These are phyloP conservation scores for Globisporangium polare DNA, from an alignment of 352 stramenopile species.

Conservation along the genomic window DNA sequence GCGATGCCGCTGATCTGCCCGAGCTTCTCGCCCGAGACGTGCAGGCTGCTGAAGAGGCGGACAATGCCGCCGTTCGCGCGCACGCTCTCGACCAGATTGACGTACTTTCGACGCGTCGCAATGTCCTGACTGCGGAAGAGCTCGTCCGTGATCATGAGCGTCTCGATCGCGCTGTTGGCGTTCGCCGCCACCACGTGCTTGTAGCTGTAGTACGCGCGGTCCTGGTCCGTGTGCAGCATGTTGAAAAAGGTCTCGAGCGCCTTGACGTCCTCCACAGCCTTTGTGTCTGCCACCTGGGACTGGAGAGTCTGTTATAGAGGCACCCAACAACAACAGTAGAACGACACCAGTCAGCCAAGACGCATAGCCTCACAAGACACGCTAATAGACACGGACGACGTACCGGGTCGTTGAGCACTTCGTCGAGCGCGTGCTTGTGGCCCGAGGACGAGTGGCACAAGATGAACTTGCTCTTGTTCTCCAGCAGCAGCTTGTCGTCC, in stretches of 20 bases:
- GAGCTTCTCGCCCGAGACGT: constrained; percentile 95
- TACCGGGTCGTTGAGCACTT: constrained; percentile 92
- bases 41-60: constrained; percentile 93
- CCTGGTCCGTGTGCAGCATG: constrained; percentile 94
- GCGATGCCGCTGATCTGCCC: constrained; percentile 93
- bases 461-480: constrained; percentile 97
- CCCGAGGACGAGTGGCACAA: constrained; percentile 93
- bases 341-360: neutral
- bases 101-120: constrained; percentile 88
- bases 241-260: constrained; percentile 94
- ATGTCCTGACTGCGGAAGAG: constrained; percentile 93
- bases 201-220: constrained; percentile 97
- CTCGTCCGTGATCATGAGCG: constrained; percentile 94
- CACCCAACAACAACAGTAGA: neutral
- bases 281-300: constrained; percentile 93
- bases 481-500: constrained; percentile 93
- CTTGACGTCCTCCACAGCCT: constrained; percentile 91
- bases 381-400: no score
- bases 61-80: constrained; percentile 89
- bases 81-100: constrained; percentile 93
- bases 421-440: constrained; percentile 97
- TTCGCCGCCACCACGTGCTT: constrained; percentile 91
- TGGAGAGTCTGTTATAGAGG: constrained; percentile 57
- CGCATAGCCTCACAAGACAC: no score
- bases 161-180: constrained; percentile 93